phyloP scores from a whole-genome alignment of 768 basidiomycete genomes.

The Xerocomellus dryophilus region DNA sequence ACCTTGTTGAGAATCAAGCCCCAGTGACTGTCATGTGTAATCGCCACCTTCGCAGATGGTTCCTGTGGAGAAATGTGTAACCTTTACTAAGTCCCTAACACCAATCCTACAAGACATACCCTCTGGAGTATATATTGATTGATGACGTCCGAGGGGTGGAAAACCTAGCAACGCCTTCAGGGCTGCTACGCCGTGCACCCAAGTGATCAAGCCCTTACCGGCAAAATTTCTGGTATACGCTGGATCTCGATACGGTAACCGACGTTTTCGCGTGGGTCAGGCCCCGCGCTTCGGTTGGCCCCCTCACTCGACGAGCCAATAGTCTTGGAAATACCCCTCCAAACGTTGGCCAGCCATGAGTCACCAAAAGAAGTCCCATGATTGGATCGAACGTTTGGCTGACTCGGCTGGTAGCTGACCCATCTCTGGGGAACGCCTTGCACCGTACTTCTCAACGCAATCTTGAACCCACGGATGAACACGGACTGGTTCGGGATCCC shows the following conservation, averaged over 20 bases:
- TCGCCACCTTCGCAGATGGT: slow-evolving; percentile 23
- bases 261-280: not conserved
- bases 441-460: slow-evolving; percentile 17
- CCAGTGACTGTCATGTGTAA: slow-evolving; percentile 27
- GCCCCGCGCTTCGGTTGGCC: not conserved
- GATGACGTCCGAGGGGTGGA: slow-evolving; percentile 25
- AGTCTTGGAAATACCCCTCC: slow-evolving; percentile 15
- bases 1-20: slow-evolving; percentile 17
- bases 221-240: slow-evolving; percentile 18
- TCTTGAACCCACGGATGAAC: slow-evolving; percentile 33
- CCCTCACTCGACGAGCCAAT: slow-evolving; percentile 11
- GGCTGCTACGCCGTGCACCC: not conserved
- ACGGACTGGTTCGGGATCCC: slow-evolving; percentile 26
- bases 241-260: slow-evolving; percentile 13
- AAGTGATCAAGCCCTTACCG: slow-evolving; percentile 6
- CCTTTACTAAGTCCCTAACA: not conserved
- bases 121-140: slow-evolving; percentile 24
- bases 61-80: slow-evolving; percentile 6
- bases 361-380: not conserved
- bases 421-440: slow-evolving; percentile 20
- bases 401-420: slow-evolving; percentile 5
- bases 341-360: slow-evolving; percentile 19
- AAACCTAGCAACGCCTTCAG: slow-evolving; percentile 15
- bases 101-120: slow-evolving; percentile 3
- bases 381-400: not conserved